A percentile compares a stretch with the other conserved stretches of the same genome.
phyloP scores from a whole-genome alignment of 306 rosid genomes.

The Castanea sativa region DNA sequence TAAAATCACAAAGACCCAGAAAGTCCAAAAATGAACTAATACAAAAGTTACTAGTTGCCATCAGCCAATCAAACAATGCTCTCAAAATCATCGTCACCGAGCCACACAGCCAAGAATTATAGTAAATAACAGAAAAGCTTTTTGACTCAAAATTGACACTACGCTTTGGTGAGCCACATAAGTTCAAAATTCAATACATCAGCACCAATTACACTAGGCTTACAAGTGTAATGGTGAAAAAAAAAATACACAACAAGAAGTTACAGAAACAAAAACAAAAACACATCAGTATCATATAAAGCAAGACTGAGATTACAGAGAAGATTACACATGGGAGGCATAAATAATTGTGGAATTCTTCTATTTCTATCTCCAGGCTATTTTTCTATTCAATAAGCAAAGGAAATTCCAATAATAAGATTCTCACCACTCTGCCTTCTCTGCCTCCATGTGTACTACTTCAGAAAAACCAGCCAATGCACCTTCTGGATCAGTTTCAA shows the following conservation, averaged over 20 bases:
- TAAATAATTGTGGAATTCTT: neutral
- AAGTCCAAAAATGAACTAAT: neutral
- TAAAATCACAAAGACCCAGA: neutral
- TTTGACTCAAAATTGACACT: neutral
- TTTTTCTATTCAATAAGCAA: slow-evolving; percentile 4
- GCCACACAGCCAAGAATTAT: neutral
- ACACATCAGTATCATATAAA: neutral
- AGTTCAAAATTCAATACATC: neutral
- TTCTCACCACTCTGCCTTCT: slow-evolving; percentile 89
- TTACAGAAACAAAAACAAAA: neutral
- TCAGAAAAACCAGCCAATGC: slow-evolving; percentile 89
- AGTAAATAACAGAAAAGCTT: neutral
- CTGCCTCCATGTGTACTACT: slow-evolving; percentile 89
- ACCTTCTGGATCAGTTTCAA: slow-evolving; percentile 87
- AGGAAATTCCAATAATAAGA: slow-evolving; percentile 1
- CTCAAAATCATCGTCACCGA: neutral
- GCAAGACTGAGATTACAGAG: neutral
- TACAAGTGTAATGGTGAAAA: neutral
- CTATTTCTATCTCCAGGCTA: neutral
- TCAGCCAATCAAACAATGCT: neutral
- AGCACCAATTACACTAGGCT: neutral
- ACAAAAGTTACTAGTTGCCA: neutral
- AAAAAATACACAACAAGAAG: neutral
- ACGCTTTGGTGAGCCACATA: neutral
- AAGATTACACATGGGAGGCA: neutral